These are phyloP conservation scores for Patellaria atrata DNA, from an alignment of 495 filamentous ascomycete species.

Conservation along the genomic window DNA sequence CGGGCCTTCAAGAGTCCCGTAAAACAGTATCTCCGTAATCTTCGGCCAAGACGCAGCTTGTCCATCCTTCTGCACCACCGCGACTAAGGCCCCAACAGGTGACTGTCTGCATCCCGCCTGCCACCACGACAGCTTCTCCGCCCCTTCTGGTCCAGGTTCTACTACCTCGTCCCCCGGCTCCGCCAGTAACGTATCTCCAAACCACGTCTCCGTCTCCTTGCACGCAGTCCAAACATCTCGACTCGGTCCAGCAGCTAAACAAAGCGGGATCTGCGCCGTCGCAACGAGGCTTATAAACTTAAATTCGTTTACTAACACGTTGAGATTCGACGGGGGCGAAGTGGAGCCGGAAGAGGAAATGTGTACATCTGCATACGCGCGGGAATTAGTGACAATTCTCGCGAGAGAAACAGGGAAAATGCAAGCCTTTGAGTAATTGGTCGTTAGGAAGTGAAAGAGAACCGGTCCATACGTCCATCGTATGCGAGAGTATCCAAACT, in stretches of 20 bases:
- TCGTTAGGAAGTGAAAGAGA: constrained; percentile 8
- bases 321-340: constrained; percentile 1
- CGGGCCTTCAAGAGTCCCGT: constrained; percentile 23
- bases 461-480: constrained; percentile 14
- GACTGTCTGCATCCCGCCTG: constrained; percentile 11
- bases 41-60: constrained; percentile 4
- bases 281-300: constrained; percentile 6
- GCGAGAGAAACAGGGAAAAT: background rate
- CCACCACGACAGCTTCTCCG: constrained; percentile 13
- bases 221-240: constrained; percentile 16
- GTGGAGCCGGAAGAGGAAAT: no score
- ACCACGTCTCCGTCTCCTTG: constrained; percentile 17
- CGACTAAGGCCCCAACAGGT: constrained; percentile 17
- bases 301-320: background rate
- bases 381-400: no score
- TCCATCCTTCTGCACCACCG: constrained; percentile 1
- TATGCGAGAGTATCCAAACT: background rate
- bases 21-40: constrained; percentile 42
- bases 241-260: constrained; percentile 17
- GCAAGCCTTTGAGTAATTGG: constrained; percentile 5
- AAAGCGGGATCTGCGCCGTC: constrained; percentile 15
- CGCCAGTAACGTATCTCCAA: constrained; percentile 10
- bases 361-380: no score
- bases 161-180: constrained; percentile 2
- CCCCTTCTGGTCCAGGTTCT: constrained; percentile 2